Conservation (phyloP, 371 early-diverging fungal species). For the Nosema granulosis region DNA sequence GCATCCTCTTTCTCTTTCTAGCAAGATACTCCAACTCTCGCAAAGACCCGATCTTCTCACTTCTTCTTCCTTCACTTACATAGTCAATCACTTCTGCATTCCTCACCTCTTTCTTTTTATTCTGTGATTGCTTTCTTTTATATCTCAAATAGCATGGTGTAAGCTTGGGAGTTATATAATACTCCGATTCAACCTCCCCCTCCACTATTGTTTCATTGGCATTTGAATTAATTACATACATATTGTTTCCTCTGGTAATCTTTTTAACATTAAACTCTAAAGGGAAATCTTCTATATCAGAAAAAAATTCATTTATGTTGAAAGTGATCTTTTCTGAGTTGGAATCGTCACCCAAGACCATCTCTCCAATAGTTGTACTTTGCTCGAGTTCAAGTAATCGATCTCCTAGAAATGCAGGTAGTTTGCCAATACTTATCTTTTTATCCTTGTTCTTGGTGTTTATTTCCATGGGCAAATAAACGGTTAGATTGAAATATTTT, state of each 20-base stretch:
- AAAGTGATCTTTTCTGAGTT: conserved; percentile 9
- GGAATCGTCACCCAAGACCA: conserved; percentile 20
- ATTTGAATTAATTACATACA: conserved; percentile 44
- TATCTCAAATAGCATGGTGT: conserved; percentile 65
- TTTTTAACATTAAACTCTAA: conserved; percentile 38
- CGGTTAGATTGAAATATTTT: background rate
- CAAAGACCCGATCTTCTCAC: conserved; percentile 60
- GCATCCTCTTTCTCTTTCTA: conserved; percentile 64
- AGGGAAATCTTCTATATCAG: conserved; percentile 35
- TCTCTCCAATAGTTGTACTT: conserved; percentile 38
- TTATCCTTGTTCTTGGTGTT: conserved; percentile 42
- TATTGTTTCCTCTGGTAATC: conserved; percentile 24
- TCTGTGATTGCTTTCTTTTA: conserved; percentile 51
- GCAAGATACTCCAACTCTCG: conserved; percentile 65
- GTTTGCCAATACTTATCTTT: conserved; percentile 58
- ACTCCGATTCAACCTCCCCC: conserved; percentile 60
- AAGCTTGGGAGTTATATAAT: conserved; percentile 59
- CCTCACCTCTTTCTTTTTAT: conserved; percentile 9
- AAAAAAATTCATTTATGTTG: background rate
- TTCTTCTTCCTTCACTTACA: conserved; percentile 56
- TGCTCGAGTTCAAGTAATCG: conserved; percentile 15
- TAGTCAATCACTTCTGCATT: conserved; percentile 57
- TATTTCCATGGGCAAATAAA: conserved; percentile 27
- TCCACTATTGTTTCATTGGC: conserved; percentile 46
- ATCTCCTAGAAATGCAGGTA: conserved; percentile 60